These are phyloP conservation scores for Echria macrotheca DNA, from an alignment of 495 filamentous ascomycete genomes.

Conservation along the genomic window DNA sequence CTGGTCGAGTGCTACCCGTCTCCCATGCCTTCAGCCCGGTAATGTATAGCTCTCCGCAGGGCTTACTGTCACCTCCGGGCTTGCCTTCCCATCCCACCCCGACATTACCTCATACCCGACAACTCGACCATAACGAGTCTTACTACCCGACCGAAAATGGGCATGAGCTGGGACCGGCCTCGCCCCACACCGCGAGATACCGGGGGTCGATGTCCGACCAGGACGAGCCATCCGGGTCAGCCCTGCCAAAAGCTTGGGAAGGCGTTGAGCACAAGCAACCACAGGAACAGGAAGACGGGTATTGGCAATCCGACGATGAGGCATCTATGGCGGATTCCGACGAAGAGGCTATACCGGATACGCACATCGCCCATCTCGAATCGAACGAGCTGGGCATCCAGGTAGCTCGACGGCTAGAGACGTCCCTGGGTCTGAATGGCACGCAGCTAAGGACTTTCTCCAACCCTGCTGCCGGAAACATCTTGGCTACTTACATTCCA, in stretches of 20 bases:
- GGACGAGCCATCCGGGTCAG: background rate
- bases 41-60: slow-evolving; percentile 9
- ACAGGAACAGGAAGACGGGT: slow-evolving; percentile 28
- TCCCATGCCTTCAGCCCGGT: slow-evolving; percentile 6
- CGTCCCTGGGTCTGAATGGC: slow-evolving; percentile 29
- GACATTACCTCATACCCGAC: background rate
- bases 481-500: slow-evolving; percentile 74
- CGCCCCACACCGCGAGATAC: background rate
- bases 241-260: no score
- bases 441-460: slow-evolving; percentile 40
- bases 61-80: slow-evolving; percentile 10
- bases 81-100: slow-evolving; percentile 2
- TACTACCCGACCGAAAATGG: background rate
- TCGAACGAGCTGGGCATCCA: slow-evolving; percentile 37
- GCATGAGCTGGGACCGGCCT: background rate
- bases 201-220: background rate
- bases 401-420: slow-evolving; percentile 29
- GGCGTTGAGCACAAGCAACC: no score
- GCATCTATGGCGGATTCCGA: slow-evolving; percentile 53
- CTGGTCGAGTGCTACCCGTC: slow-evolving; percentile 5
- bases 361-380: slow-evolving; percentile 25
- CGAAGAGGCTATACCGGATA: slow-evolving; percentile 34
- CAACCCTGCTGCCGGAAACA: slow-evolving; percentile 41
- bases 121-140: background rate
- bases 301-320: slow-evolving; percentile 61